Conservation (phyloP, 352 stramenopile species). For the Phytopythium chamaehyphon region DNA sequence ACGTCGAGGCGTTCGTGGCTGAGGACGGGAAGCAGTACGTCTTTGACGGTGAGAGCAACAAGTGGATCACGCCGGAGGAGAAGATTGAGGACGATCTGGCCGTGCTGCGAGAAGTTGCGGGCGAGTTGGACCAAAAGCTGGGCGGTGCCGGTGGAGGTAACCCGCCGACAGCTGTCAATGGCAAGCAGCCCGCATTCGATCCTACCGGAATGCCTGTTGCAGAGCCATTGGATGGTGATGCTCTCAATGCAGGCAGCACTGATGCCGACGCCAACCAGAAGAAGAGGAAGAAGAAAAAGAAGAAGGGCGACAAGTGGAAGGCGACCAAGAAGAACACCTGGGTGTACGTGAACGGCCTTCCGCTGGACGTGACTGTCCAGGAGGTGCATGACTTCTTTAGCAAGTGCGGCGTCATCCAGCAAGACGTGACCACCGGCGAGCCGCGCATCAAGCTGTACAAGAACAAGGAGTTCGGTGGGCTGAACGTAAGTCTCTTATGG, state of each 20-base stretch:
- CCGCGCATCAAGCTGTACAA: slow-evolving; percentile 96
- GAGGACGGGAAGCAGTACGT: slow-evolving; percentile 71
- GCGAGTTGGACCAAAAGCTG: slow-evolving; percentile 15
- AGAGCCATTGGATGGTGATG: neutral
- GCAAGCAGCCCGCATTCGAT: neutral
- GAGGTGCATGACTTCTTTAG: slow-evolving; percentile 93
- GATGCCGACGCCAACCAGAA: slow-evolving; percentile 5
- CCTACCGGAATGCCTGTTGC: neutral
- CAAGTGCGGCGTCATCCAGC: slow-evolving; percentile 94
- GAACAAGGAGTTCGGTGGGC: slow-evolving; percentile 74
- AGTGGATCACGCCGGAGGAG: slow-evolving; percentile 64
- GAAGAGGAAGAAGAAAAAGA: slow-evolving; percentile 83
- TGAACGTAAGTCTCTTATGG: slow-evolving; percentile 70
- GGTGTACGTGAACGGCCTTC: slow-evolving; percentile 95
- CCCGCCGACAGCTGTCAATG: slow-evolving; percentile 8
- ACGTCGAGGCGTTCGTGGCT: slow-evolving; percentile 41
- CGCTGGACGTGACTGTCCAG: slow-evolving; percentile 88
- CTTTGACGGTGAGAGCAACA: slow-evolving; percentile 62
- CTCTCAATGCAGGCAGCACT: neutral
- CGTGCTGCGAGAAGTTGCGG: slow-evolving; percentile 43
- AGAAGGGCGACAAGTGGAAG: slow-evolving; percentile 80
- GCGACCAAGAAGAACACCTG: slow-evolving; percentile 89
- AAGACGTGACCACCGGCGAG: slow-evolving; percentile 89
- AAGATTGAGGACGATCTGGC: slow-evolving; percentile 72
- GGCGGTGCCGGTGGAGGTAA: slow-evolving; percentile 31